These are phyloP conservation scores for Taphrina confusa DNA, from an alignment of 1,139 yeast genomes.

Conservation along the genomic window DNA sequence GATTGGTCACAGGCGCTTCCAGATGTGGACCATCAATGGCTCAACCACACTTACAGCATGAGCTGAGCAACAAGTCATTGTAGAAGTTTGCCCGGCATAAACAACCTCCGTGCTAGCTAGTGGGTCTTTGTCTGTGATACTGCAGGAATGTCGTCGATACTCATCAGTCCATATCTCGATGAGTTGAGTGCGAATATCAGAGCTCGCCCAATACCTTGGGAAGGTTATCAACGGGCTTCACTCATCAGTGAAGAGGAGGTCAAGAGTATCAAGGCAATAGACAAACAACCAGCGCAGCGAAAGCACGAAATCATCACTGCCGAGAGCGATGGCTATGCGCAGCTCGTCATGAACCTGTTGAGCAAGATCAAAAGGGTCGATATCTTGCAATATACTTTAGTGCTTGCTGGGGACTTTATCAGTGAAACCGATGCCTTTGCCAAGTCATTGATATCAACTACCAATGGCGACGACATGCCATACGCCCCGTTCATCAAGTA, in stretches of 20 bases:
- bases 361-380: conserved; percentile 62
- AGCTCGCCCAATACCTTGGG: conserved; percentile 89
- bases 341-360: conserved; percentile 59
- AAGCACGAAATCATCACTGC: conserved; percentile 40
- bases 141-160: conserved; percentile 41
- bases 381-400: conserved; percentile 70
- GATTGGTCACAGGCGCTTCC: too few relatives aligned
- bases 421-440: conserved; percentile 42
- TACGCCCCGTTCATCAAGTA: conserved; percentile 57
- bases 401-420: conserved; percentile 65
- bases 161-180: conserved; percentile 67
- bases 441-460: conserved; percentile 50
- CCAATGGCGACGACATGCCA: conserved; percentile 54
- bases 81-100: too few relatives aligned
- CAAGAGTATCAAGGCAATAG: conserved; percentile 63
- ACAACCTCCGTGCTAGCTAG: too few relatives aligned
- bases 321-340: conserved; percentile 60
- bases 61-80: too few relatives aligned
- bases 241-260: conserved; percentile 69
- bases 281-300: conserved; percentile 47
- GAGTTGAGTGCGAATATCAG: conserved; percentile 75
- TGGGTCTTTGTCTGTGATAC: too few relatives aligned
- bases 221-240: conserved; percentile 77
- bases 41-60: too few relatives aligned
- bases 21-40: too few relatives aligned